Evolutionary conservation across 371 early-diverging fungal species (phyloP).

Genomic region (Mucor irregularis): DNA sequence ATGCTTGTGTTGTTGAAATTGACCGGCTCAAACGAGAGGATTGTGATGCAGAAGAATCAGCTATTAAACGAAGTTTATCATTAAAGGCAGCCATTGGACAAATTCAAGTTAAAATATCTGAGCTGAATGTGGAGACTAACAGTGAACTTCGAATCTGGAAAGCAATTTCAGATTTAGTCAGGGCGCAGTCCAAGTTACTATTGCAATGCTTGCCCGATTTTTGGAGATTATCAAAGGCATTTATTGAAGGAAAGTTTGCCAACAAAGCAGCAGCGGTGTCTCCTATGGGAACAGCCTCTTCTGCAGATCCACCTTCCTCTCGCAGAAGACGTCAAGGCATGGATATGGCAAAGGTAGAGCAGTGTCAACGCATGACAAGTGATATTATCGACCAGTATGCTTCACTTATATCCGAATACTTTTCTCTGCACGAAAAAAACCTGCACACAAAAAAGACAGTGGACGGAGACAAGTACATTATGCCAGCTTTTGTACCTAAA

Average conservation of each 20-base stretch:
- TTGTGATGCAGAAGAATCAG: conserved; percentile 32
- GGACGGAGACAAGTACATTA: conserved; percentile 23
- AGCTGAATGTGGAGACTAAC: conserved; percentile 31
- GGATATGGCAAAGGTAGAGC: conserved; percentile 71
- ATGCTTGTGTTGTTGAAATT: conserved; percentile 50
- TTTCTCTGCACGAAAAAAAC: conserved; percentile 42
- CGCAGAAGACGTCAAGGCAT: conserved; percentile 53
- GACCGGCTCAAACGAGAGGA: conserved; percentile 21
- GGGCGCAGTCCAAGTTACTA: conserved; percentile 73
- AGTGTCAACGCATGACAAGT: conserved; percentile 78
- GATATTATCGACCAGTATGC: conserved; percentile 71
- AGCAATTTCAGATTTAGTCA: conserved; percentile 66
- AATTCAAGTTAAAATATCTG: conserved; percentile 21
- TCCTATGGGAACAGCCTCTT: conserved; percentile 9
- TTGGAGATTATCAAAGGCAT: conserved; percentile 85
- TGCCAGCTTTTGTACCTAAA: conserved; percentile 44
- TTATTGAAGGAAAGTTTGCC: conserved; percentile 81
- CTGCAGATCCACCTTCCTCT: conserved; percentile 13
- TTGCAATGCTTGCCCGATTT: conserved; percentile 87
- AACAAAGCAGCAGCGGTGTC: conserved; percentile 39
- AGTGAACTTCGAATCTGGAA: conserved; percentile 71
- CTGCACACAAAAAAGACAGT: conserved; percentile 27
- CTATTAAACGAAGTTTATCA: conserved; percentile 33
- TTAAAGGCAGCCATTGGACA: conserved; percentile 39
- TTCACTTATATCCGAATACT: conserved; percentile 55